A percentile compares a stretch with the other conserved stretches of the same genome.
Evolutionary conservation across 2,329 filamentous ascomycete species (phyloP).

Genomic region (Neofusicoccum laricinum): DNA sequence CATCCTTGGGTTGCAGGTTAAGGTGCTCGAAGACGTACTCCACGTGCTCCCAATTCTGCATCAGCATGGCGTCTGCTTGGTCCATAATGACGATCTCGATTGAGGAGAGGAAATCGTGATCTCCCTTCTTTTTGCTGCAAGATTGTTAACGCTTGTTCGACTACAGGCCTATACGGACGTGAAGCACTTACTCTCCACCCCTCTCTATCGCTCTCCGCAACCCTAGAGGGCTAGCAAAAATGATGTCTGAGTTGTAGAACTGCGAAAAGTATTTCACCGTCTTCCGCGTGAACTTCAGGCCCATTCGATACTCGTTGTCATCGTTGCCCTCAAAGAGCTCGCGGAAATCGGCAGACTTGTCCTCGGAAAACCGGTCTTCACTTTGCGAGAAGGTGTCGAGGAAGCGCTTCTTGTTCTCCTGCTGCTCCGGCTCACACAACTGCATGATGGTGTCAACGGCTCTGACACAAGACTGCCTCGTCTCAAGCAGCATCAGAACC

Average conservation of each 20-base stretch:
- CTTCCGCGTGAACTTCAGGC: constrained; percentile 95
- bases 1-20: constrained; percentile 83
- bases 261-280: constrained; percentile 91
- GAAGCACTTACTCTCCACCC: constrained; percentile 46
- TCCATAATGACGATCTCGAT: constrained; percentile 89
- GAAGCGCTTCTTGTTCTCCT: constrained; percentile 93
- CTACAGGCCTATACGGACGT: not conserved
- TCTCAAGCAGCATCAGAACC: constrained; percentile 85
- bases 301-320: constrained; percentile 94
- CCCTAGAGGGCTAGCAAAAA: constrained; percentile 85
- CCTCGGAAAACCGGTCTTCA: constrained; percentile 65
- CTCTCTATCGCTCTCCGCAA: constrained; percentile 87
- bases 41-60: constrained; percentile 98
- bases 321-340: constrained; percentile 93
- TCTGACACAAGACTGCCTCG: constrained; percentile 77
- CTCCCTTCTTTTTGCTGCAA: constrained; percentile 55
- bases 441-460: constrained; percentile 74
- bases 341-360: constrained; percentile 81
- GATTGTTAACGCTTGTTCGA: constrained; percentile 37
- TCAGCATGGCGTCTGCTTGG: constrained; percentile 86
- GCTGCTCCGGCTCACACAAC: constrained; percentile 78
- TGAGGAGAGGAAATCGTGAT: constrained; percentile 89
- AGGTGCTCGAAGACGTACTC: constrained; percentile 89
- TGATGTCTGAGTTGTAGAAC: constrained; percentile 95
- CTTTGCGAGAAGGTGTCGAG: constrained; percentile 74